Percentiles rank a stretch among this genome's conserved stretches.
Evolutionary conservation across 139 green algal genomes (phyloP).

Genomic region (Raphidocelis subcapitata): DNA sequence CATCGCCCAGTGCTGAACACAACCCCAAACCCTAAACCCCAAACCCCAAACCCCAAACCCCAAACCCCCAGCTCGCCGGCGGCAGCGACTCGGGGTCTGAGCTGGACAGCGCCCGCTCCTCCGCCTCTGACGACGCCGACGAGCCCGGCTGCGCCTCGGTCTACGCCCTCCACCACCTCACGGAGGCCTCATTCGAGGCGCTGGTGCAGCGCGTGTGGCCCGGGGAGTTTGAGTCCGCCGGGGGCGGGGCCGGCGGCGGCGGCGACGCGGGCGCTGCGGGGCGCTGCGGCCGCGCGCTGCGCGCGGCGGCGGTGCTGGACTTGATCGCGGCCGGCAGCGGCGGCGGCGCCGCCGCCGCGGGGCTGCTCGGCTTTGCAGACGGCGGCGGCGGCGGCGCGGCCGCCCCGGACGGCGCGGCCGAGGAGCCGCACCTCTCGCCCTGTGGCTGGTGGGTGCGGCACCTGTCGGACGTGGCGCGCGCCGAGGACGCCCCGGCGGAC

Average conservation of each 20-base stretch:
- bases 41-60: too few relatives aligned
- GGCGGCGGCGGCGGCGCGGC: background rate
- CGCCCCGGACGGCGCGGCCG: background rate
- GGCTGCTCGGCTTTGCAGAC: background rate
- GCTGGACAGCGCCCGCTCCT: background rate
- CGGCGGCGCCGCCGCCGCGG: background rate
- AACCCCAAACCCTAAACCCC: too few relatives aligned
- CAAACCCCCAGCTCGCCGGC: conserved; percentile 2
- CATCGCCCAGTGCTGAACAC: too few relatives aligned
- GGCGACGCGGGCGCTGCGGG: conserved; percentile 8
- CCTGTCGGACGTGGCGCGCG: conserved; percentile 27
- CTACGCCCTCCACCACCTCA: conserved; percentile 21
- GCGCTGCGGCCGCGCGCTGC: background rate
- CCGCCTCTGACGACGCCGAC: background rate
- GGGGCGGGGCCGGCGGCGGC: background rate
- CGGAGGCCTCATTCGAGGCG: conserved; percentile 25
- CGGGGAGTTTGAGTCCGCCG: conserved; percentile 29
- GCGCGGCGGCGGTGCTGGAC: background rate
- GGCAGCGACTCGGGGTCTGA: conserved; percentile 1
- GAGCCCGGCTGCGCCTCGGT: conserved; percentile 34
- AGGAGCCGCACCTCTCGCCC: conserved; percentile 41
- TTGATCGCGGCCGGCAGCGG: background rate
- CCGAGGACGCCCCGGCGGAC: conserved; percentile 5
- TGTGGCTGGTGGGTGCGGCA: conserved; percentile 69
- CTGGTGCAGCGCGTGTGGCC: conserved; percentile 35